These are phyloP conservation scores for Chalaropsis ovoidea DNA, from an alignment of 2,329 filamentous ascomycete genomes.

Conservation along the genomic window DNA sequence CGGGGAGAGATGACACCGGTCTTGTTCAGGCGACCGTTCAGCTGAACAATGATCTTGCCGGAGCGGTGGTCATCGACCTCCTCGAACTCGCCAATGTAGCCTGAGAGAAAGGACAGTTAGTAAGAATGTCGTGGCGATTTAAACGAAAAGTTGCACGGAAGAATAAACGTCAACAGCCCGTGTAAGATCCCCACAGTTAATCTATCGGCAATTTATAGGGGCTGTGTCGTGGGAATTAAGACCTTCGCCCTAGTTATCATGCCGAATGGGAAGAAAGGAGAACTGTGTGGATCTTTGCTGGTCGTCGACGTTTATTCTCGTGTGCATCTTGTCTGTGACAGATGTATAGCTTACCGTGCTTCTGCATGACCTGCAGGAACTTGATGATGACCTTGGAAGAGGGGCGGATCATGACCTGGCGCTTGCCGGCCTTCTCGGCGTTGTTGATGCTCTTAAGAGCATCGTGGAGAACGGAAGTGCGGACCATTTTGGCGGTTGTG, in stretches of 20 bases:
- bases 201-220: slow-evolving; percentile 99
- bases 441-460: slow-evolving; percentile 99
- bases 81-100: slow-evolving; percentile 99
- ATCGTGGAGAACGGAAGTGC: slow-evolving; percentile 99
- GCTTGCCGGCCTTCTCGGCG: slow-evolving; percentile 99
- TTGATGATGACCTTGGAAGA: slow-evolving; percentile 99
- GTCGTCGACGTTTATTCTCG: slow-evolving; percentile 1
- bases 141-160: slow-evolving; percentile 79
- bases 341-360: slow-evolving; percentile 69
- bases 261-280: slow-evolving; percentile 52
- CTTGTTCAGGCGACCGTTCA: slow-evolving; percentile 78
- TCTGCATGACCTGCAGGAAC: slow-evolving; percentile 99
- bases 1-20: slow-evolving; percentile 97
- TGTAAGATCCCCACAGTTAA: slow-evolving; percentile 88
- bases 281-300: slow-evolving; percentile 11
- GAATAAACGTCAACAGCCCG: slow-evolving; percentile 59
- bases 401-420: slow-evolving; percentile 95
- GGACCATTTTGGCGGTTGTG: slow-evolving; percentile 82
- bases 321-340: slow-evolving; percentile 1
- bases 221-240: slow-evolving; percentile 72
- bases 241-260: slow-evolving; percentile 99
- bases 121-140: slow-evolving; percentile 74
- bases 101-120: slow-evolving; percentile 49
- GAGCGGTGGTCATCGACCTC: slow-evolving; percentile 99
- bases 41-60: slow-evolving; percentile 99